Conservation (phyloP, 1,284 basidiomycete genomes). For the Cryptococcus hybrid region DNA sequence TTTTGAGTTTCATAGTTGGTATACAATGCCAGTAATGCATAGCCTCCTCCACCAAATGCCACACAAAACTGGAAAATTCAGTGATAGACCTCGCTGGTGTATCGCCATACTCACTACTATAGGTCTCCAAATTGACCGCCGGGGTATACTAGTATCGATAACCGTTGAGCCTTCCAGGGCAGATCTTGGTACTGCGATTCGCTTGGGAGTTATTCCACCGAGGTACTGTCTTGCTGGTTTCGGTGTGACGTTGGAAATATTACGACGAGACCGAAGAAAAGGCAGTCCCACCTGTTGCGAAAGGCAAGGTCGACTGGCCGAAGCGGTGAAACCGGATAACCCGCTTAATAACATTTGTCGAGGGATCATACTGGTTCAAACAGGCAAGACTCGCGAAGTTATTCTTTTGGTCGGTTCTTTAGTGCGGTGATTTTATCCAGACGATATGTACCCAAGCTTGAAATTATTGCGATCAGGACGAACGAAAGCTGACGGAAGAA, state of each 20-base stretch:
- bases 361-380: no score
- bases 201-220: conserved; percentile 38
- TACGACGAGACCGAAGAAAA: background rate
- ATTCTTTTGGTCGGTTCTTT: no score
- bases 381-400: no score
- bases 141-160: conserved; percentile 11
- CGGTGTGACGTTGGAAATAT: background rate
- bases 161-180: conserved; percentile 11
- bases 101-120: conserved; percentile 34
- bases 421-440: no score
- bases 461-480: no score
- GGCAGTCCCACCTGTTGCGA: no score
- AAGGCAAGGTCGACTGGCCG: no score
- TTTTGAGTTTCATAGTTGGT: conserved; percentile 42
- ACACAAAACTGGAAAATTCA: conserved; percentile 36
- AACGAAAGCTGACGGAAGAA: no score
- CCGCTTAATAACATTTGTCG: no score
- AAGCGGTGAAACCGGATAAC: no score
- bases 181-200: conserved; percentile 29
- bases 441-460: no score
- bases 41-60: conserved; percentile 34
- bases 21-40: conserved; percentile 31
- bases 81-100: background rate
- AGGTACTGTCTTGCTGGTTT: conserved; percentile 15
- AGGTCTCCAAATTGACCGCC: conserved; percentile 37